These are phyloP conservation scores for Paecilomyces sp. DNA, from an alignment of 2,329 filamentous ascomycete species.

Conservation along the genomic window DNA sequence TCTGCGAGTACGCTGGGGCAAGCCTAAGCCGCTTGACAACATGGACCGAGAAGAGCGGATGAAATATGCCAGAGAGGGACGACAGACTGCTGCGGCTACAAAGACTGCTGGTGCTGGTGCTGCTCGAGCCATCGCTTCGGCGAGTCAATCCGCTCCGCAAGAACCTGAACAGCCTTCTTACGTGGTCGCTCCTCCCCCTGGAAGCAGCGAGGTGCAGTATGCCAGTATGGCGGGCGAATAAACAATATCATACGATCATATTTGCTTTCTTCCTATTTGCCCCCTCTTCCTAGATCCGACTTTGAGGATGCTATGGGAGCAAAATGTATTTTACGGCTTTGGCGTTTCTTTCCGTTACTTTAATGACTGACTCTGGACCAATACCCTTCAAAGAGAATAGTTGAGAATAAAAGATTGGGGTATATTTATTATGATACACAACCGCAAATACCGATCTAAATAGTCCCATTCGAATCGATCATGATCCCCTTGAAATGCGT, in stretches of 20 bases:
- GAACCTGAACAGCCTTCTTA: slow-evolving; percentile 26
- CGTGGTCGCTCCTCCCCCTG: slow-evolving; percentile 69
- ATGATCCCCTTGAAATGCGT: slow-evolving; percentile 28
- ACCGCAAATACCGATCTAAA: neutral
- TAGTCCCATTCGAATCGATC: neutral
- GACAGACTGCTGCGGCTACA: slow-evolving; percentile 49
- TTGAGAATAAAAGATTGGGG: neutral
- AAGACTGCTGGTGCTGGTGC: slow-evolving; percentile 29
- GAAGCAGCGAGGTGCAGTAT: slow-evolving; percentile 70
- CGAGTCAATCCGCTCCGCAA: slow-evolving; percentile 36
- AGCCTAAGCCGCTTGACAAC: slow-evolving; percentile 82
- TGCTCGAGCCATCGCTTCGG: slow-evolving; percentile 26
- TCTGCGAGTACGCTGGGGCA: slow-evolving; percentile 83
- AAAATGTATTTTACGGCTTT: slow-evolving; percentile 21
- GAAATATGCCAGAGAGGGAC: slow-evolving; percentile 72
- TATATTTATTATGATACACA: neutral
- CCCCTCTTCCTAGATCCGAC: slow-evolving; percentile 1
- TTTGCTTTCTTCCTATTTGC: slow-evolving; percentile 3
- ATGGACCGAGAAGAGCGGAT: slow-evolving; percentile 82
- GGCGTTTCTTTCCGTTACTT: slow-evolving; percentile 25
- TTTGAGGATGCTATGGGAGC: neutral
- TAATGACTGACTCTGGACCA: slow-evolving; percentile 15
- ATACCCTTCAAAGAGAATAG: slow-evolving; percentile 1
- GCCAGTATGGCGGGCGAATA: slow-evolving; percentile 78
- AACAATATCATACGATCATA: slow-evolving; percentile 17